Conservation (phyloP, 768 basidiomycete species). For the Suillus fuscotomentosus region DNA sequence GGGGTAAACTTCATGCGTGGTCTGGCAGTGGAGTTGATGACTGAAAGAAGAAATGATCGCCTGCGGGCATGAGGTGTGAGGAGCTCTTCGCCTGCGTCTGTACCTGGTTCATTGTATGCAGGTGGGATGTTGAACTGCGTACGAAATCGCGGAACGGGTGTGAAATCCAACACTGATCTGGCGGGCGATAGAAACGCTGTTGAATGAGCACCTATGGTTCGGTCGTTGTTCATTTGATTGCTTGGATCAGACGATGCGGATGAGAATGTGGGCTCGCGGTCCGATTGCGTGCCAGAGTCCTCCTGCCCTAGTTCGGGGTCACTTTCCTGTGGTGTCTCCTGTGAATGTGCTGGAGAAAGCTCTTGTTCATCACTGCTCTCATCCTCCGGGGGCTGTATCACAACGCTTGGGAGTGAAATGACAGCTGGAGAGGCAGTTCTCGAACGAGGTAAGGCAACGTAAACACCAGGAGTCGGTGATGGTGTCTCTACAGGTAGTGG, state of each 20-base stretch:
- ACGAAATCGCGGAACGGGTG: constrained; percentile 61
- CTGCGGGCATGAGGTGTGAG: constrained; percentile 72
- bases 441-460: constrained; percentile 53
- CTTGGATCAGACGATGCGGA: constrained; percentile 52
- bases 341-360: not conserved
- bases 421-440: constrained; percentile 48
- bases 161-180: constrained; percentile 51
- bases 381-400: constrained; percentile 22
- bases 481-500: constrained; percentile 37
- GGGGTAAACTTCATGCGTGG: constrained; percentile 58
- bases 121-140: constrained; percentile 59
- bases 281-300: constrained; percentile 26
- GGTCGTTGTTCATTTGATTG: constrained; percentile 26
- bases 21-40: constrained; percentile 80
- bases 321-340: constrained; percentile 16
- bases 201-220: constrained; percentile 32
- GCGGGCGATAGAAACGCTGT: constrained; percentile 54
- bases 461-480: constrained; percentile 47
- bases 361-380: constrained; percentile 16
- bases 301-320: constrained; percentile 20
- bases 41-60: constrained; percentile 78
- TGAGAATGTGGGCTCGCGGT: constrained; percentile 67
- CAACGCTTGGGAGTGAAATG: constrained; percentile 22
- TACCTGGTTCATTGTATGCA: constrained; percentile 38
- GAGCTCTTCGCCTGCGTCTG: constrained; percentile 35